Evolutionary conservation across 305 asterid species (phyloP), one percentile per base, ranked within the genome.

Genomic region (Solanum hybrid): DNA sequence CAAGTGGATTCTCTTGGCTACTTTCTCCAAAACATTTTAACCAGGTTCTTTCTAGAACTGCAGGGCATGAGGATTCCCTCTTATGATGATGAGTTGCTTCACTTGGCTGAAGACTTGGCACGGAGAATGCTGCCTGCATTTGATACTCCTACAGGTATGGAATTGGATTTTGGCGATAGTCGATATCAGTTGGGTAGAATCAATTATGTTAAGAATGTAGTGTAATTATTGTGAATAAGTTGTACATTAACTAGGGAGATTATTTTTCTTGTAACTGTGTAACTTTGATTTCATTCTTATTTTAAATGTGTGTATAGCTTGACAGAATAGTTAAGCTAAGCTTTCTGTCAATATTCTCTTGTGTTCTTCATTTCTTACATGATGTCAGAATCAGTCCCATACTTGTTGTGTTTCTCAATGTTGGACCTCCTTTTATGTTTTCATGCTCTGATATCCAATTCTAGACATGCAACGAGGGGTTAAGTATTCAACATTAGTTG

Each of bases 11-110:
- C 27, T 79, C 85, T 7, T 41, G 15, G 45, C 22, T 27, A 32
- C 39, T 73, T 87, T 70, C 87, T 73, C 88, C 57, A 77, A 87
- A 87, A 84, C 79, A 77, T 45, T 84, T 17, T 51, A 84, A 89
- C 81, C 76, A 51, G 37, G 90, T 89, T 82, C 72, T 85, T 91
- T 91, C 77, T 41, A 76, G 89, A 91, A 91, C 77, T 94, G 79
- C 93, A 97, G 99, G 99, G 99, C 91, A 95, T 97, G 99, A 94
- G 97, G 91, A 91, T 97, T 89, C 98, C 97, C 82, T 94, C 98
- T 73, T 97, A 97, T 91, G 96, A 96, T 41, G 95, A 94, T 91
- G 99, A 96, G 77, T 94, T 97, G 87, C 98, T 97, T 91, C 93
- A 94, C 95, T 92, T 97, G 94, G 99, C 99, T 10, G 97, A 94